Percentiles rank a stretch among this genome's conserved stretches.
These are phyloP conservation scores for Myotisia sp. DNA, from an alignment of 2,329 filamentous ascomycete genomes.

Conservation along the genomic window DNA sequence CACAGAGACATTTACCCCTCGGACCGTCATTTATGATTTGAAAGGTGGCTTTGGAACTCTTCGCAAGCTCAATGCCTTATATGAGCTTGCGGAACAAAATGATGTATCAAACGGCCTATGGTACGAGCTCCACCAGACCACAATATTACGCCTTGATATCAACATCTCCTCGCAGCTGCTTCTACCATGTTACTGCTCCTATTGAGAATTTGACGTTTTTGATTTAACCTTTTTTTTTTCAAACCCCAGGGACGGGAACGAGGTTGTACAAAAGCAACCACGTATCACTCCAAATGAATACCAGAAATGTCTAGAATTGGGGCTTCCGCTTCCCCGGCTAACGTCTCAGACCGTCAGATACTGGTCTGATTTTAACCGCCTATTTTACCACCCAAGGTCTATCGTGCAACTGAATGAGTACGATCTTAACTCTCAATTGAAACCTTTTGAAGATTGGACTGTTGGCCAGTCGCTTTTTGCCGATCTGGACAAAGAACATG, in stretches of 20 bases:
- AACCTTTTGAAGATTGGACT: slow-evolving; percentile 67
- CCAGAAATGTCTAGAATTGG: slow-evolving; percentile 63
- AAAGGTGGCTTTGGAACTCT: slow-evolving; percentile 87
- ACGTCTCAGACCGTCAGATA: slow-evolving; percentile 64
- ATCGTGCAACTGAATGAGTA: slow-evolving; percentile 79
- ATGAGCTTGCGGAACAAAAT: slow-evolving; percentile 41
- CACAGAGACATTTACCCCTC: slow-evolving; percentile 78
- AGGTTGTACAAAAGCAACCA: slow-evolving; percentile 53
- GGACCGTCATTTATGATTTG: slow-evolving; percentile 85
- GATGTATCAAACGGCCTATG: slow-evolving; percentile 30
- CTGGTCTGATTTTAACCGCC: slow-evolving; percentile 89
- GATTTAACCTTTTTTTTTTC: too few species aligned
- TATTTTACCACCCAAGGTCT: slow-evolving; percentile 84
- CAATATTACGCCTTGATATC: not conserved
- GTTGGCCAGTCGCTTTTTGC: slow-evolving; percentile 63
- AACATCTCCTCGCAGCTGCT: not conserved
- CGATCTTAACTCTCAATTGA: slow-evolving; percentile 62
- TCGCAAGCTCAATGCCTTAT: slow-evolving; percentile 75
- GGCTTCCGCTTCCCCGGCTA: slow-evolving; percentile 48
- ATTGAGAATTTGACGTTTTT: slow-evolving; percentile 3
- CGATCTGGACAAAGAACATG: slow-evolving; percentile 61
- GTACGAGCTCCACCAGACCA: too few species aligned
- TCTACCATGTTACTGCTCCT: not conserved
- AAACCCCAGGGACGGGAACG: slow-evolving; percentile 46
- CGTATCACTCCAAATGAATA: slow-evolving; percentile 60